phyloP scores from a whole-genome alignment of 371 early-diverging fungal species.

The Batkoa obscura region DNA sequence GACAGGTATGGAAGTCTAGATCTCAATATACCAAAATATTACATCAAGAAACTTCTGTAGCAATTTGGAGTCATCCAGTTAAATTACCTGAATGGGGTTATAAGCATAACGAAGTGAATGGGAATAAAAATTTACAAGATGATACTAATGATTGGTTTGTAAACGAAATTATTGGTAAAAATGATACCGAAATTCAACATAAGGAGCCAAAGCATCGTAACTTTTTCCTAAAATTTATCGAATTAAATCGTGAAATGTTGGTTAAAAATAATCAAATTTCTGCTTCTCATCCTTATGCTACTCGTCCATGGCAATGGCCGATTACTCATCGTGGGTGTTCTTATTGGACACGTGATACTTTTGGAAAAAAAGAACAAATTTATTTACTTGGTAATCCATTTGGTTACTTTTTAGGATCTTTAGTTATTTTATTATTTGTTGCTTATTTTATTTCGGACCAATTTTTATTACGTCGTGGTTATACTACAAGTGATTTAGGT shows the following conservation, averaged over 20 bases:
- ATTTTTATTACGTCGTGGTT: slow-evolving; percentile 44
- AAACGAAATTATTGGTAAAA: slow-evolving; percentile 39
- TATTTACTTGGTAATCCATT: slow-evolving; percentile 94
- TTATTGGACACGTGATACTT: slow-evolving; percentile 67
- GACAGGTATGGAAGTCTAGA: slow-evolving; percentile 27
- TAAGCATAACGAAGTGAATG: slow-evolving; percentile 87
- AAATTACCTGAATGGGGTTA: slow-evolving; percentile 92
- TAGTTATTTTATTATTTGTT: slow-evolving; percentile 30
- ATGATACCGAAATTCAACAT: slow-evolving; percentile 13
- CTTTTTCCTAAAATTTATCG: slow-evolving; percentile 68
- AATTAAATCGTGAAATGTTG: slow-evolving; percentile 78
- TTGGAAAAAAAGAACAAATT: slow-evolving; percentile 53
- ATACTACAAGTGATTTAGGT: slow-evolving; percentile 33
- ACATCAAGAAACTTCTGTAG: slow-evolving; percentile 64
- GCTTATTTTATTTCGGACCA: slow-evolving; percentile 34
- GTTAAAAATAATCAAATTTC: slow-evolving; percentile 79
- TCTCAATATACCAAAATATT: slow-evolving; percentile 39
- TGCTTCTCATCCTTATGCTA: slow-evolving; percentile 81
- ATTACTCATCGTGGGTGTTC: slow-evolving; percentile 76
- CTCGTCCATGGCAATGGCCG: slow-evolving; percentile 72
- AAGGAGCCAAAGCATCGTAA: neutral
- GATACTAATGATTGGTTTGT: slow-evolving; percentile 61
- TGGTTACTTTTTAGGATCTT: slow-evolving; percentile 68
- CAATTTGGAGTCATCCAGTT: slow-evolving; percentile 50
- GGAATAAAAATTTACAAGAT: slow-evolving; percentile 69